Conservation (phyloP, 768 basidiomycete species). For the Sutorius australiensis region DNA sequence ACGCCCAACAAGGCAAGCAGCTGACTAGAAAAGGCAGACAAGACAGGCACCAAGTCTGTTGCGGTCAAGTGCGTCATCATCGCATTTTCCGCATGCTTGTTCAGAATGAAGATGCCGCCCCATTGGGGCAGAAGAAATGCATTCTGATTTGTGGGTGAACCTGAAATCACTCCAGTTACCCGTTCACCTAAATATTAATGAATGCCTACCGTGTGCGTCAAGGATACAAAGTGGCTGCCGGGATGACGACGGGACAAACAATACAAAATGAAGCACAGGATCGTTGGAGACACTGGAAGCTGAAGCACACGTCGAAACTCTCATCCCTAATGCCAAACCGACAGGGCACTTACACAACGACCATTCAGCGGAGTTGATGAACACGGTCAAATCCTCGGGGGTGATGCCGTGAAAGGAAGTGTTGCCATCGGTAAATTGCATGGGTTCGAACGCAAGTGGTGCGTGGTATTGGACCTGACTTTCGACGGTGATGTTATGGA, state of each 20-base stretch:
- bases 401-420: constrained; percentile 53
- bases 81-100: constrained; percentile 40
- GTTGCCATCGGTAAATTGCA: constrained; percentile 29
- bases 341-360: constrained; percentile 62
- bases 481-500: constrained; percentile 93
- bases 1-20: constrained; percentile 80
- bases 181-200: constrained; percentile 2
- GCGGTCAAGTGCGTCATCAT: constrained; percentile 32
- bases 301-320: constrained; percentile 29
- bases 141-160: constrained; percentile 43
- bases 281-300: constrained; percentile 92
- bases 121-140: constrained; percentile 92
- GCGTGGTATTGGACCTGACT: constrained; percentile 93
- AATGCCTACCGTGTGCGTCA: constrained; percentile 44
- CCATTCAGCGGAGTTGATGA: constrained; percentile 97
- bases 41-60: constrained; percentile 46
- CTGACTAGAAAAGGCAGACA: constrained; percentile 66
- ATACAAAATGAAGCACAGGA: constrained; percentile 87
- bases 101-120: constrained; percentile 83
- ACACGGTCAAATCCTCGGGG: constrained; percentile 83
- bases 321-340: not conserved
- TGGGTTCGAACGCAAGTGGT: constrained; percentile 78
- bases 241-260: constrained; percentile 76
- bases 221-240: constrained; percentile 70
- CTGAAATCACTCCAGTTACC: constrained; percentile 33